A percentile compares a stretch with the other conserved stretches of the same genome.
phyloP scores from a whole-genome alignment of 2,329 filamentous ascomycete genomes.

The Sphaerulina populicola region DNA sequence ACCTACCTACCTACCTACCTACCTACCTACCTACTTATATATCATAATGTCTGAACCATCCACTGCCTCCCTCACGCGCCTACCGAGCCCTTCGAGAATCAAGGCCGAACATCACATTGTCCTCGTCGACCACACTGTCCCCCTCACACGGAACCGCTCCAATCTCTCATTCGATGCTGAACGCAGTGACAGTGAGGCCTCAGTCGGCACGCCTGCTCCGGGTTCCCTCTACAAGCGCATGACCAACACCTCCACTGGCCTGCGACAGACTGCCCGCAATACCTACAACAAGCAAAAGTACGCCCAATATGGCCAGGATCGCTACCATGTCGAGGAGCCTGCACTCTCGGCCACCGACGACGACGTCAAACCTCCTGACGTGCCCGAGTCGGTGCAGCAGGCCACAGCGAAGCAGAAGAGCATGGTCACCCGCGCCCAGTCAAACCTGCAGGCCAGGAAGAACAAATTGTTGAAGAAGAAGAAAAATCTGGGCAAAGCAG shows the following conservation, averaged over 20 bases:
- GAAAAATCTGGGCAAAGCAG: constrained; percentile 25
- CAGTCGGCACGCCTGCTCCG: constrained; percentile 11
- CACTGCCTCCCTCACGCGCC: constrained; percentile 19
- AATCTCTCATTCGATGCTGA: constrained; percentile 21
- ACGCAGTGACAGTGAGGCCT: constrained; percentile 26
- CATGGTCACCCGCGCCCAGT: constrained; percentile 28
- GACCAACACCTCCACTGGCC: constrained; percentile 24
- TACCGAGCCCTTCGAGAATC: constrained; percentile 21
- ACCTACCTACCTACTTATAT: background rate
- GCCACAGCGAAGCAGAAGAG: constrained; percentile 16
- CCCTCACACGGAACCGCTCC: constrained; percentile 13
- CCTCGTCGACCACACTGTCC: constrained; percentile 51
- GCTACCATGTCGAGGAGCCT: constrained; percentile 22
- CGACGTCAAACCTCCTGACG: constrained; percentile 12
- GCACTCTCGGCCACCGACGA: constrained; percentile 15
- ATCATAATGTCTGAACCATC: constrained; percentile 24
- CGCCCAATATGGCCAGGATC: constrained; percentile 29
- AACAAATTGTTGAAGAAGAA: constrained; percentile 29
- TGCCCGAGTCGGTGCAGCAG: constrained; percentile 16
- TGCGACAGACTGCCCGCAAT: constrained; percentile 26
- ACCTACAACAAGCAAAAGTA: constrained; percentile 32
- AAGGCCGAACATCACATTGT: constrained; percentile 53
- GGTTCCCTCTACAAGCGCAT: constrained; percentile 22
- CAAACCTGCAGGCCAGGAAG: constrained; percentile 22
- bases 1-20: constrained; percentile 1